Evolutionary conservation across 495 filamentous ascomycete genomes (phyloP).

Genomic region (Bathelium albidoporum): DNA sequence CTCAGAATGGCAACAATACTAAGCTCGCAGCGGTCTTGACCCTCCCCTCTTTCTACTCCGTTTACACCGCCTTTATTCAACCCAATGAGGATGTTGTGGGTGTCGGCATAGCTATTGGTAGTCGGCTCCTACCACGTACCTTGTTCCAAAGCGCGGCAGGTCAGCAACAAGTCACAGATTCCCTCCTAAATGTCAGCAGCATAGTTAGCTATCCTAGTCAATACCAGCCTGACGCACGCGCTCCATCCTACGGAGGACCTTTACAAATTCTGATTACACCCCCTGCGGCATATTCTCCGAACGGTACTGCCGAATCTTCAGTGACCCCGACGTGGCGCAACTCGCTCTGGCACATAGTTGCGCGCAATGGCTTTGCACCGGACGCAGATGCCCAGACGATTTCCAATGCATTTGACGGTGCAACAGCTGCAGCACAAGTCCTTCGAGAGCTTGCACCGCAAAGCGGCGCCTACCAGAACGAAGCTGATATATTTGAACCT

Average conservation of each 20-base stretch:
- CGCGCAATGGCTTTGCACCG: conserved; percentile 4
- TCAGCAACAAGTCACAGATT: conserved; percentile 6
- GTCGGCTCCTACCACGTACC: conserved; percentile 4
- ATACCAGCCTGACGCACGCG: not conserved
- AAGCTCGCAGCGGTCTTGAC: conserved; percentile 7
- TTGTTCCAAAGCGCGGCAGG: not conserved
- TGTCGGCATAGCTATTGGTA: conserved; percentile 11
- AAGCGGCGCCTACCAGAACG: conserved; percentile 14
- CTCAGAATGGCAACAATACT: conserved; percentile 1
- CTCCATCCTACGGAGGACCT: conserved; percentile 7
- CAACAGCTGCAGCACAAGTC: conserved; percentile 1
- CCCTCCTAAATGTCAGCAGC: conserved; percentile 6
- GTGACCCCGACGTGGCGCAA: conserved; percentile 11
- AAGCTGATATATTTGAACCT: conserved; percentile 10
- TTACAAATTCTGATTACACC: conserved; percentile 12
- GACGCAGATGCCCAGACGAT: conserved; percentile 2
- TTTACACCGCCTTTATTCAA: conserved; percentile 3
- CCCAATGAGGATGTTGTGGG: conserved; percentile 13
- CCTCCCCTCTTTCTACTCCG: conserved; percentile 5
- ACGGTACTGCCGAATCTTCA: conserved; percentile 8
- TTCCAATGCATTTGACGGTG: not conserved
- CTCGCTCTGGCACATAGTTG: conserved; percentile 11
- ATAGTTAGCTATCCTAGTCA: not conserved
- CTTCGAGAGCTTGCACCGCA: conserved; percentile 7
- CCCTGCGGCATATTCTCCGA: conserved; percentile 9